Evolutionary conservation across 805 yeast genomes (phyloP).

Genomic region (Danielia reshetovae): DNA sequence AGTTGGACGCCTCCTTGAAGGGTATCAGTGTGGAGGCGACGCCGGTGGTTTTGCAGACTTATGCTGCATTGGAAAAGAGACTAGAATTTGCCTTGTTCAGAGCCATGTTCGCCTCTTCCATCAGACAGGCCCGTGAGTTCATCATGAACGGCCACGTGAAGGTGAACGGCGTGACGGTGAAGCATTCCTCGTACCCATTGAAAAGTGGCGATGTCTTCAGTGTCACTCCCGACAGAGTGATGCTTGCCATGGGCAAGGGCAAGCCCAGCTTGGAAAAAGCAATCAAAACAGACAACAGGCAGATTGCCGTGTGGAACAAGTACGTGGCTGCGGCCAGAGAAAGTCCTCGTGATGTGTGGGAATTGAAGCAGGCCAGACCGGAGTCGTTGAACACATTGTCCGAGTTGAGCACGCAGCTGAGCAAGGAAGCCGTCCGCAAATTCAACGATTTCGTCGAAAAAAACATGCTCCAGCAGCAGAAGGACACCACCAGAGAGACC

Average conservation of each 20-base stretch:
- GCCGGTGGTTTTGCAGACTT: constrained; percentile 86
- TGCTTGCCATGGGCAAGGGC: constrained; percentile 76
- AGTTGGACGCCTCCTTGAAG: constrained; percentile 74
- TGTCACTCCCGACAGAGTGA: constrained; percentile 81
- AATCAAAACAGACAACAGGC: constrained; percentile 64
- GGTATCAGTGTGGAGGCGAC: constrained; percentile 57
- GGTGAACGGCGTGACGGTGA: constrained; percentile 79
- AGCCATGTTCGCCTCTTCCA: constrained; percentile 87
- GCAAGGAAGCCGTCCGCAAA: constrained; percentile 16
- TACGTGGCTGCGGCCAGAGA: constrained; percentile 57
- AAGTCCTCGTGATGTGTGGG: constrained; percentile 57
- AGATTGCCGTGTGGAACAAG: constrained; percentile 71
- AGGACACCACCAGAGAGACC: constrained; percentile 42
- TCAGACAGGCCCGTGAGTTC: constrained; percentile 91
- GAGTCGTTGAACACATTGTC: constrained; percentile 29
- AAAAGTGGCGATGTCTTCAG: constrained; percentile 83
- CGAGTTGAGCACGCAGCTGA: constrained; percentile 5
- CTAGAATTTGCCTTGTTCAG: constrained; percentile 88
- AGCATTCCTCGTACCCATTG: constrained; percentile 74
- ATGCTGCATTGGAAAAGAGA: constrained; percentile 81
- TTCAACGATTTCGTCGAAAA: constrained; percentile 37
- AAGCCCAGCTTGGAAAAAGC: constrained; percentile 76
- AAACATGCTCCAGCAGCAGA: constrained; percentile 41
- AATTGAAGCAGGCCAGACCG: constrained; percentile 41
- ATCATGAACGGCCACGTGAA: constrained; percentile 74